Conservation (phyloP, 805 yeast species). For the Cyberlindnera samutprakarnensis region DNA sequence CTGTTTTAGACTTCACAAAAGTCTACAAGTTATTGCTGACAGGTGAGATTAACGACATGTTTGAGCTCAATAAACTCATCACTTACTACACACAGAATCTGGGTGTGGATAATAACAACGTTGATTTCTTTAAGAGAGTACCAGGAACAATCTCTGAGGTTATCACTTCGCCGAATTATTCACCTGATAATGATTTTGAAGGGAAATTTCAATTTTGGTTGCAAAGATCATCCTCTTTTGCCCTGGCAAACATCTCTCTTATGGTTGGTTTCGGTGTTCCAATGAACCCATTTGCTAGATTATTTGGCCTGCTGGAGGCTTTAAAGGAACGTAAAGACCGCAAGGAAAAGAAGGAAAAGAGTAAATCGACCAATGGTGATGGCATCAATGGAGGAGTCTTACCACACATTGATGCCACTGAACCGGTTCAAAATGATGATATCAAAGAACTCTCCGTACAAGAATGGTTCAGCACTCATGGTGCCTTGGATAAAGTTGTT, state of each 20-base stretch:
- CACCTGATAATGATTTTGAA: slow-evolving; percentile 19
- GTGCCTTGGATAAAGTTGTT: slow-evolving; percentile 42
- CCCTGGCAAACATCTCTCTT: slow-evolving; percentile 68
- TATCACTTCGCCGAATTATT: slow-evolving; percentile 10
- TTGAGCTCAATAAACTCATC: slow-evolving; percentile 50
- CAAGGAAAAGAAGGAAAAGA: slow-evolving; percentile 54
- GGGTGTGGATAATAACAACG: slow-evolving; percentile 59
- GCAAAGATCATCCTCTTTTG: slow-evolving; percentile 69
- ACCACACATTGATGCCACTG: slow-evolving; percentile 1
- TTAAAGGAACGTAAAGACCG: slow-evolving; percentile 64
- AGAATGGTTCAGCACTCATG: slow-evolving; percentile 52
- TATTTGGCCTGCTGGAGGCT: slow-evolving; percentile 66
- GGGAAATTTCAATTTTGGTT: slow-evolving; percentile 56
- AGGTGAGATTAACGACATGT: slow-evolving; percentile 16
- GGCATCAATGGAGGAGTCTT: no score
- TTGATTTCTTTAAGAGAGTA: slow-evolving; percentile 41
- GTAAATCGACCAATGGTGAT: slow-evolving; percentile 5
- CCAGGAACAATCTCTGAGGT: slow-evolving; percentile 8
- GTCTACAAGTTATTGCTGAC: slow-evolving; percentile 20
- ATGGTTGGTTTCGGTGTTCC: slow-evolving; percentile 73
- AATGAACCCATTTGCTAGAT: slow-evolving; percentile 65
- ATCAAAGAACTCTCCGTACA: slow-evolving; percentile 9
- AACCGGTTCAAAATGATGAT: neutral
- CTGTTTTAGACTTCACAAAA: slow-evolving; percentile 23
- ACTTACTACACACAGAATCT: slow-evolving; percentile 57